A percentile compares a stretch with the other conserved stretches of the same genome.
phyloP scores from a whole-genome alignment of 2,329 filamentous ascomycete genomes.

The Fonsecaea erecta region DNA sequence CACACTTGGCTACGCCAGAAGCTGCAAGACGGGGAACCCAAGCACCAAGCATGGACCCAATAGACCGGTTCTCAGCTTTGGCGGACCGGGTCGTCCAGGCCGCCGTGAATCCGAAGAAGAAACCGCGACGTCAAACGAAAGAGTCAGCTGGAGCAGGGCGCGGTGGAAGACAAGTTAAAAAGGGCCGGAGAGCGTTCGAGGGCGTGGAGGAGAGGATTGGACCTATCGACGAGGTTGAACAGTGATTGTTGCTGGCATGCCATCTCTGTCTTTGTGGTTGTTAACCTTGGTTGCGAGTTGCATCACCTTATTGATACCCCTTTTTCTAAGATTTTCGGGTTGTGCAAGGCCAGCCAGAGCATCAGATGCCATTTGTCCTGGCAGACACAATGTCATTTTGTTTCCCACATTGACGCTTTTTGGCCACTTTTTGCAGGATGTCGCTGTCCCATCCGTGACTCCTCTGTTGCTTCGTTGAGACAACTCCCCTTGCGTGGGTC shows the following conservation, averaged over 20 bases:
- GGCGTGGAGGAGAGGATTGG: slow-evolving; percentile 35
- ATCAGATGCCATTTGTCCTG: neutral
- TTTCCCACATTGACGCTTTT: neutral
- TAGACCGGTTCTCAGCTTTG: slow-evolving; percentile 21
- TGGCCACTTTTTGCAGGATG: neutral
- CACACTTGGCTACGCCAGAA: neutral
- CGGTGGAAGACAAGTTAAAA: slow-evolving; percentile 25
- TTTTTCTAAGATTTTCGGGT: neutral
- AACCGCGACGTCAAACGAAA: slow-evolving; percentile 23
- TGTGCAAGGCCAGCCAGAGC: neutral
- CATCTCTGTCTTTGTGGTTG: neutral
- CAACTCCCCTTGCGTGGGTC: neutral
- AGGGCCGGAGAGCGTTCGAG: slow-evolving; percentile 30
- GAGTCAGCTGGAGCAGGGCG: slow-evolving; percentile 19
- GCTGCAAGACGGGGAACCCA: neutral
- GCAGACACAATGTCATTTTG: neutral
- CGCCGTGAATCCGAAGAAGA: slow-evolving; percentile 23
- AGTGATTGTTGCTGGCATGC: neutral
- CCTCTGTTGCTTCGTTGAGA: neutral
- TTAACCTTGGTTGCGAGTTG: neutral
- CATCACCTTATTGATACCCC: slow-evolving; percentile 1
- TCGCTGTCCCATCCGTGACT: neutral
- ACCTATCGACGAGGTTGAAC: slow-evolving; percentile 30
- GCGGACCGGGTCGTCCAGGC: slow-evolving; percentile 22
- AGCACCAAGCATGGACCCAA: neutral